Evolutionary conservation across 441 rosid genomes (phyloP).

Genomic region (Jatropha podagrica): DNA sequence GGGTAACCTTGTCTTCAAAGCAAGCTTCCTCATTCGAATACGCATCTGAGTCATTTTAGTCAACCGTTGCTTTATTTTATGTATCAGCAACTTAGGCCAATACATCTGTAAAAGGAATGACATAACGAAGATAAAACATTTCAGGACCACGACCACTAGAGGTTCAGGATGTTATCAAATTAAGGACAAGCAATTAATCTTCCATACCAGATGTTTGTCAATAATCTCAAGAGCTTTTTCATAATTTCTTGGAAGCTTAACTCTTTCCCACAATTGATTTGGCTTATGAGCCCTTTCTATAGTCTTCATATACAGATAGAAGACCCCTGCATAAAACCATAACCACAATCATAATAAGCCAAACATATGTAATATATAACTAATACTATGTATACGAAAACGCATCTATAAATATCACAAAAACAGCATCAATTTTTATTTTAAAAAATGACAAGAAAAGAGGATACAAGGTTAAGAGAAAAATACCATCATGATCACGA

Average conservation of each 20-base stretch:
- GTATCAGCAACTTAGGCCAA: conserved; percentile 85
- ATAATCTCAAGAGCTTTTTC: conserved; percentile 85
- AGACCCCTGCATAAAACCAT: conserved; percentile 47
- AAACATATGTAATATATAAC: background rate
- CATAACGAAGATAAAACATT: too few species aligned
- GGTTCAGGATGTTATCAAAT: background rate
- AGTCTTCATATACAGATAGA: conserved; percentile 82
- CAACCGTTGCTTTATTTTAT: conserved; percentile 78
- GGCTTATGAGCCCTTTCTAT: conserved; percentile 96
- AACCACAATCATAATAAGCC: background rate
- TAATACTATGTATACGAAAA: background rate
- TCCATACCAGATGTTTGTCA: conserved; percentile 77
- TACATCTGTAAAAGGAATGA: conserved; percentile 43
- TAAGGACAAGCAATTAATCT: conserved; percentile 10
- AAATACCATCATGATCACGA: conserved; percentile 79
- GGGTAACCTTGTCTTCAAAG: conserved; percentile 70
- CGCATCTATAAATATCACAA: background rate
- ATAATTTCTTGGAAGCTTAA: conserved; percentile 75
- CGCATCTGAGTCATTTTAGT: conserved; percentile 97
- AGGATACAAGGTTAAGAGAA: background rate
- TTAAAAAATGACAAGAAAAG: background rate
- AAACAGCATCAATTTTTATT: background rate
- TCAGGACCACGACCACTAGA: background rate
- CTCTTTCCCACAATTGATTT: conserved; percentile 81
- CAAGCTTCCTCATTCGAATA: conserved; percentile 85